Conservation (phyloP, 2,329 filamentous ascomycete species). For the Aspergillus hortae region DNA sequence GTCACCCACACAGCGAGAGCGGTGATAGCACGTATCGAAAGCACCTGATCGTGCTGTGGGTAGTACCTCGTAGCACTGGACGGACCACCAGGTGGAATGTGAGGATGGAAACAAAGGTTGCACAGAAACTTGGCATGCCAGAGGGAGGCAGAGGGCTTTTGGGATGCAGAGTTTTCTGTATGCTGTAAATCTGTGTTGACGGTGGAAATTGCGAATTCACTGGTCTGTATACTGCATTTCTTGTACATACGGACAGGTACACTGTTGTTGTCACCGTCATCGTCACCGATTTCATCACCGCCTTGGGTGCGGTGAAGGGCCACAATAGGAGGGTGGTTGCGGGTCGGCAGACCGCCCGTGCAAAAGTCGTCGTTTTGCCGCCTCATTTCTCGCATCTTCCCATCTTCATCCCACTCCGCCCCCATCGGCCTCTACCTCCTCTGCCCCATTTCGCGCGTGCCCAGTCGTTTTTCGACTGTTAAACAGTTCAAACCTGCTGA, state of each 20-base stretch:
- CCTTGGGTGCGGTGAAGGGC: constrained; percentile 37
- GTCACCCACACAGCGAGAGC: neutral
- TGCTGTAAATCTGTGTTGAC: too few species aligned
- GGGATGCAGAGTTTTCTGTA: too few species aligned
- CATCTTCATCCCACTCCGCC: constrained; percentile 5
- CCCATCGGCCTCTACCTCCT: neutral
- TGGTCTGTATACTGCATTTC: too few species aligned
- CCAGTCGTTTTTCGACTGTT: too few species aligned
- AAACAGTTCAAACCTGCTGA: too few species aligned
- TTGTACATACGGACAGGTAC: too few species aligned
- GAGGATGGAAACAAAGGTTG: neutral
- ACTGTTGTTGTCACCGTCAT: too few species aligned
- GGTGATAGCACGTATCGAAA: neutral
- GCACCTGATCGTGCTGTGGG: neutral
- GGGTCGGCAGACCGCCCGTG: constrained; percentile 32
- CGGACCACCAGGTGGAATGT: neutral
- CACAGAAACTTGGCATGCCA: neutral
- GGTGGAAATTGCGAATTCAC: too few species aligned
- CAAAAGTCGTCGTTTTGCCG: constrained; percentile 32
- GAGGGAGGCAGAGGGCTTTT: too few species aligned
- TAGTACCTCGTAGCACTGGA: neutral
- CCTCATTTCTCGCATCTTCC: constrained; percentile 17
- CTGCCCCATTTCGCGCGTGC: neutral
- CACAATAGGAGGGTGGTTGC: constrained; percentile 11
- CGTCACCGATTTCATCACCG: constrained; percentile 33